phyloP scores from a whole-genome alignment of 2,329 filamentous ascomycete species.

The Grosmannia clavigera region DNA sequence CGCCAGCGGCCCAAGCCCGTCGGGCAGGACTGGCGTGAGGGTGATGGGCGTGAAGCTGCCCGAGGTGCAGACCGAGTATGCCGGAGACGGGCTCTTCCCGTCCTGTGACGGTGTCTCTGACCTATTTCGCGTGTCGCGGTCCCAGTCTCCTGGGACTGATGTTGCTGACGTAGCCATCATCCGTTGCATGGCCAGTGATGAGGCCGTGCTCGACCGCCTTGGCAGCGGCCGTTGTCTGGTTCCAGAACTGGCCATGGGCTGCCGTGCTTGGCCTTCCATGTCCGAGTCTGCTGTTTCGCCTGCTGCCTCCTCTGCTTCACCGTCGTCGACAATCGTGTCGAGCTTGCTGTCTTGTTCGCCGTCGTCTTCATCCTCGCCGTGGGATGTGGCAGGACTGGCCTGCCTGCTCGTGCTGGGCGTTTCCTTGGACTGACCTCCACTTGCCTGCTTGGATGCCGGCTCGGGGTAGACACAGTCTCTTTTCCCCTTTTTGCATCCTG shows the following conservation, averaged over 20 bases:
- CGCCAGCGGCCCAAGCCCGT: constrained; percentile 6
- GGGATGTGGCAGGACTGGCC: constrained; percentile 40
- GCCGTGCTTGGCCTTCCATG: neutral
- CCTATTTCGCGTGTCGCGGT: constrained; percentile 21
- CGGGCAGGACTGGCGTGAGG: constrained; percentile 9
- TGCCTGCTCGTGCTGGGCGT: constrained; percentile 22
- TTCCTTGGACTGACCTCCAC: constrained; percentile 25
- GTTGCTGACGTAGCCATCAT: constrained; percentile 14
- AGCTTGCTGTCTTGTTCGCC: constrained; percentile 30
- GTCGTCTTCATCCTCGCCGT: constrained; percentile 40
- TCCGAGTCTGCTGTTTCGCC: neutral
- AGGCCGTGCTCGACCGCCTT: constrained; percentile 25
- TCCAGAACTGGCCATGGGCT: neutral
- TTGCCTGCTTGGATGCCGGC: constrained; percentile 32
- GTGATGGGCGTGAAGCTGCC: constrained; percentile 22
- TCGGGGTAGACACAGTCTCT: constrained; percentile 88
- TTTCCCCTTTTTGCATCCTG: constrained; percentile 82
- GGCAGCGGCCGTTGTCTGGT: constrained; percentile 14
- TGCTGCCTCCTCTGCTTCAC: constrained; percentile 16
- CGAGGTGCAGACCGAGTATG: constrained; percentile 32
- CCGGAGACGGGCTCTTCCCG: constrained; percentile 40
- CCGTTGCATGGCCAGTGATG: constrained; percentile 24
- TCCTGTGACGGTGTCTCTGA: constrained; percentile 43
- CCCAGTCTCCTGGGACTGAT: neutral
- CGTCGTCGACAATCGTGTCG: constrained; percentile 42